Evolutionary conservation across 2,329 filamentous ascomycete genomes (phyloP).

Genomic region (Stromatinia cepivora): DNA sequence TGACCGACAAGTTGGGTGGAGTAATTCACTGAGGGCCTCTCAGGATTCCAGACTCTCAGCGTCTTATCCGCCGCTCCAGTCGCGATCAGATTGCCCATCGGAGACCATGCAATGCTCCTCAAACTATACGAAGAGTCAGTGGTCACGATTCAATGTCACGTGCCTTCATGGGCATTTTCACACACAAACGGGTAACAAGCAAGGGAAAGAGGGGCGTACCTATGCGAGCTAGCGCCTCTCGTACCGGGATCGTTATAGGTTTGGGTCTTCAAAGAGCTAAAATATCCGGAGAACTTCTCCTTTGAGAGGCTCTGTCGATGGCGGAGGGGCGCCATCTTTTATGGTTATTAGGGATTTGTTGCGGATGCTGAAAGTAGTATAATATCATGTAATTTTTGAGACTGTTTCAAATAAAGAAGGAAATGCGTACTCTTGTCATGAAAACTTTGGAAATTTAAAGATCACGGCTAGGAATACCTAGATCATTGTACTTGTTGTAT

Average conservation of each 20-base stretch:
- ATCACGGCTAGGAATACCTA: background rate
- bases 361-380: background rate
- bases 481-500: background rate
- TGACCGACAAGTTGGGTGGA: slow-evolving; percentile 75
- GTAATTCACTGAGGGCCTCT: slow-evolving; percentile 70
- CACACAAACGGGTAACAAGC: background rate
- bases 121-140: slow-evolving; percentile 51
- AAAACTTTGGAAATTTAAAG: background rate
- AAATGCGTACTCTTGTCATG: slow-evolving; percentile 1
- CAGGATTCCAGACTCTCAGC: slow-evolving; percentile 79
- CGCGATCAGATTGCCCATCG: slow-evolving; percentile 77
- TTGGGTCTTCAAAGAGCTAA: slow-evolving; percentile 68
- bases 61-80: slow-evolving; percentile 73
- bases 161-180: background rate
- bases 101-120: slow-evolving; percentile 85
- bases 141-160: background rate
- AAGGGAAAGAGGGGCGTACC: slow-evolving; percentile 47
- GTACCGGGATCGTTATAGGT: slow-evolving; percentile 64
- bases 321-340: slow-evolving; percentile 37
- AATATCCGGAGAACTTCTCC: slow-evolving; percentile 66
- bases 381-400: background rate
- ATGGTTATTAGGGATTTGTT: background rate
- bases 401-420: background rate
- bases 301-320: slow-evolving; percentile 62
- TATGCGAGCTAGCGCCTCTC: slow-evolving; percentile 55